Conservation (phyloP, 345 rosid species). For the Syzygium grande region DNA sequence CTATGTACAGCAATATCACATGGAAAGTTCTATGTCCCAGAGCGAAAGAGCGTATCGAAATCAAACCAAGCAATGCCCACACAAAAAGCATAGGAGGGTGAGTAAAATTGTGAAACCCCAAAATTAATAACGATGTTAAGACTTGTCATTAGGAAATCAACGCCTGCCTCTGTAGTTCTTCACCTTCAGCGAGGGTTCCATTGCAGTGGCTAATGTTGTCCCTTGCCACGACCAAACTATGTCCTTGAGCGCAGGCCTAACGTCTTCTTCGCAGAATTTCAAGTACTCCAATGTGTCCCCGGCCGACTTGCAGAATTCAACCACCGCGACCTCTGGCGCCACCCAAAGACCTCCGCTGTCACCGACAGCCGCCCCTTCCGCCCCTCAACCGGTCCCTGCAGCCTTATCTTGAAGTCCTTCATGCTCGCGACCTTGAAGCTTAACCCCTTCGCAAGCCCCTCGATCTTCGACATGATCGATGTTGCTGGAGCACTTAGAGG, state of each 20-base stretch:
- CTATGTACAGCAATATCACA: neutral
- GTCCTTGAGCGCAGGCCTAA: constrained; percentile 68
- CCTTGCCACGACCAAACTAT: constrained; percentile 91
- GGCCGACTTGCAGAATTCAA: constrained; percentile 52
- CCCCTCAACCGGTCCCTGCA: constrained; percentile 38
- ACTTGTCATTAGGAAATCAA: neutral
- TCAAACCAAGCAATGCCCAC: neutral
- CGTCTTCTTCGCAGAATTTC: constrained; percentile 52
- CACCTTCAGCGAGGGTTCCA: neutral
- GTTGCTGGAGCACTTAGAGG: constrained; percentile 42
- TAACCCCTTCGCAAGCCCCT: constrained; percentile 38
- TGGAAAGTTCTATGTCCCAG: neutral
- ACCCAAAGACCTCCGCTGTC: constrained; percentile 57
- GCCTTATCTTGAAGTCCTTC: constrained; percentile 40
- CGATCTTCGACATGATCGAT: constrained; percentile 38
- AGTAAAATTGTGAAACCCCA: neutral
- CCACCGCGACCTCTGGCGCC: constrained; percentile 55
- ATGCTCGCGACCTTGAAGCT: constrained; percentile 38
- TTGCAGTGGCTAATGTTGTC: constrained; percentile 22
- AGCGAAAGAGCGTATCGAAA: neutral
- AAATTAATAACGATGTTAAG: neutral
- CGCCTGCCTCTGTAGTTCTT: neutral
- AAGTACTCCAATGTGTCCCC: constrained; percentile 53
- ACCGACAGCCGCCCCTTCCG: constrained; percentile 49
- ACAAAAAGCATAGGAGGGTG: neutral